These are phyloP conservation scores for Fusarium palustre DNA, from an alignment of 2,329 filamentous ascomycete genomes.

Conservation along the genomic window DNA sequence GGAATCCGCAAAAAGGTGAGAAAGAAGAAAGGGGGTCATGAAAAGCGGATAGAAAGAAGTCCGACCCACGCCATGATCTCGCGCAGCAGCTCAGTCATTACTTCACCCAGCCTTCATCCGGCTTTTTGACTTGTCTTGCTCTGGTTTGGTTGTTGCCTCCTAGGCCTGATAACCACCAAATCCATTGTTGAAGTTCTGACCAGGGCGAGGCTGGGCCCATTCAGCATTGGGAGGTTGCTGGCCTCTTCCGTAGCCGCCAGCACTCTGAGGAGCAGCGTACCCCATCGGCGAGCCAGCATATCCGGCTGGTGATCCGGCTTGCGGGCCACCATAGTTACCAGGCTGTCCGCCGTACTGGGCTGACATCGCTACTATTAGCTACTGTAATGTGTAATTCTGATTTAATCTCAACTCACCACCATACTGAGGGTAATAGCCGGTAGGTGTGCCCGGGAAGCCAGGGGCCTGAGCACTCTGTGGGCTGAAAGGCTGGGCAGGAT, in stretches of 20 bases:
- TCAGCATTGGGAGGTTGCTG: constrained; percentile 68
- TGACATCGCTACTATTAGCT: constrained; percentile 49
- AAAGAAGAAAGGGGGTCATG: constrained; percentile 45
- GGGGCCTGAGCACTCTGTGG: constrained; percentile 80
- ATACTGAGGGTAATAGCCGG: constrained; percentile 91
- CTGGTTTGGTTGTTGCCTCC: constrained; percentile 43
- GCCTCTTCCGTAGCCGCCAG: constrained; percentile 86
- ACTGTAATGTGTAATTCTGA: neutral
- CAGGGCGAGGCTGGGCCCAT: constrained; percentile 64
- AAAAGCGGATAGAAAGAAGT: constrained; percentile 36
- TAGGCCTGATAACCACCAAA: constrained; percentile 74
- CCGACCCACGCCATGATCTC: constrained; percentile 37
- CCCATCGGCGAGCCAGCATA: constrained; percentile 77
- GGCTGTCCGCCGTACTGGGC: constrained; percentile 74
- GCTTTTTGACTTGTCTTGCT: constrained; percentile 40
- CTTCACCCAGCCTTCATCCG: constrained; percentile 38
- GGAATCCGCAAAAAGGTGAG: constrained; percentile 38
- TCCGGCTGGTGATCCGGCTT: constrained; percentile 70
- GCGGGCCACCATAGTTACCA: constrained; percentile 72
- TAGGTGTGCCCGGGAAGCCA: constrained; percentile 81
- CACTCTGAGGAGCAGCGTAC: constrained; percentile 78
- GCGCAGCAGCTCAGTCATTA: constrained; percentile 37
- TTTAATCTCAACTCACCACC: constrained; percentile 68
- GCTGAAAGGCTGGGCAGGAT: constrained; percentile 77
- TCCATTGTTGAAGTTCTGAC: constrained; percentile 70